Evolutionary conservation across 176 grass and related monocot species (phyloP).

Genomic region (Zizania latifolia): DNA sequence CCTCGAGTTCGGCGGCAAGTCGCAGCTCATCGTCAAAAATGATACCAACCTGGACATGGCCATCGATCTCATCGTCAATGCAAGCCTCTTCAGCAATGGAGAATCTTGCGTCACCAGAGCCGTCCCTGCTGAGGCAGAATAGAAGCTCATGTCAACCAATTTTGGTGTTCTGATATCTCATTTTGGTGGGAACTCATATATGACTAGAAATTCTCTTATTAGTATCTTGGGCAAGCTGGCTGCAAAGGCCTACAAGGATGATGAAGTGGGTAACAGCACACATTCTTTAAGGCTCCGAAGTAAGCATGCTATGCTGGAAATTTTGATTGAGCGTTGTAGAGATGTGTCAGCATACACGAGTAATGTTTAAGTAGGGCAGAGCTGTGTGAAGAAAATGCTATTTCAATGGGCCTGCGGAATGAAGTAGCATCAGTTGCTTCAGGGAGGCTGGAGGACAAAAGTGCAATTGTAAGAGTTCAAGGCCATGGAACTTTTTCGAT

Average conservation of each 20-base stretch:
- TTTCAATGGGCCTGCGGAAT: conserved; percentile 97
- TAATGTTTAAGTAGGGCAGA: conserved; percentile 92
- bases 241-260: conserved; percentile 77
- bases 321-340: conserved; percentile 82
- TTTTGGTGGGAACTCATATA: conserved; percentile 94
- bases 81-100: conserved; percentile 47
- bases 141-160: conserved; percentile 90
- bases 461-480: conserved; percentile 78
- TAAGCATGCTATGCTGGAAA: conserved; percentile 94
- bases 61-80: conserved; percentile 31
- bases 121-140: too few species aligned
- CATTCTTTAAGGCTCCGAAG: conserved; percentile 59
- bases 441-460: conserved; percentile 92
- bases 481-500: conserved; percentile 81
- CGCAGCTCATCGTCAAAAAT: conserved; percentile 47
- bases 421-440: conserved; percentile 77
- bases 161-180: conserved; percentile 80
- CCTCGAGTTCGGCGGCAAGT: conserved; percentile 58
- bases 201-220: conserved; percentile 96
- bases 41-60: conserved; percentile 50
- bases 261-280: conserved; percentile 61
- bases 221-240: conserved; percentile 81
- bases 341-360: conserved; percentile 97
- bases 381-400: conserved; percentile 80
- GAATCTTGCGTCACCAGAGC: too few species aligned